Base-by-base conservation (phyloP, 2,329 filamentous ascomycete species). In the Exophiala lecanii-corni region DNA sequence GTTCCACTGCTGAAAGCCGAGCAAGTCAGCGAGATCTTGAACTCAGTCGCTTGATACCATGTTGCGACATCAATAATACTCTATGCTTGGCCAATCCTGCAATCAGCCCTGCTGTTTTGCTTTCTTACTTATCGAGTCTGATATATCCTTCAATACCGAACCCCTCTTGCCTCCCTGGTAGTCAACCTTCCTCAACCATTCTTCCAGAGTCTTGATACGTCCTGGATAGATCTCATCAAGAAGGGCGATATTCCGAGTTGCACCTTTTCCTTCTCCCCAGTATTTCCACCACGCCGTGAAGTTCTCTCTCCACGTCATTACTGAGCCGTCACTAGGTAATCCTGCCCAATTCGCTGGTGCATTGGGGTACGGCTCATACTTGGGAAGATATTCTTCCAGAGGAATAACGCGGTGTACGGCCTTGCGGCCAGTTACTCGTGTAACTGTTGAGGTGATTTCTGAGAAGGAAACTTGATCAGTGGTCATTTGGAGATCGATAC, bases 21-120 rank as follows among this genome's bases (percentile, higher is more conserved):
- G 18, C 69, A 75, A 53, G 72, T 78, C 3, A 49, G 73, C 52
- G 70, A 76, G 56, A 75, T 79, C 45, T 55, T 79, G 50, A 61
- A 70, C 31, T 64, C 66, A 60, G 61, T 64, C 28, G 51, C 62
- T 13, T 26, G 23, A 26, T 26, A 12, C n/a, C n/a, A n/a, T n/a
- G n/a, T n/a, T n/a, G n/a, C n/a, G n/a, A n/a, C n/a, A n/a, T n/a
- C n/a, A n/a, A n/a, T n/a, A n/a, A n/a, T n/a, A n/a, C n/a, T n/a
- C n/a, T n/a, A n/a, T n/a, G n/a, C n/a, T n/a, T n/a, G n/a, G n/a
- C n/a, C n/a, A n/a, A n/a, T n/a, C n/a, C n/a, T n/a, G n/a, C n/a
- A n/a, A n/a, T n/a, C n/a, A n/a, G n/a, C n/a, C n/a, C n/a, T n/a
- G n/a, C n/a, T n/a, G n/a, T n/a, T n/a, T n/a, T n/a, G n/a, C n/a